A percentile compares a stretch with the other conserved stretches of the same genome.
These are phyloP conservation scores for Nicotiana tomentosiformis DNA, from an alignment of 257 asterid species.

Conservation along the genomic window DNA sequence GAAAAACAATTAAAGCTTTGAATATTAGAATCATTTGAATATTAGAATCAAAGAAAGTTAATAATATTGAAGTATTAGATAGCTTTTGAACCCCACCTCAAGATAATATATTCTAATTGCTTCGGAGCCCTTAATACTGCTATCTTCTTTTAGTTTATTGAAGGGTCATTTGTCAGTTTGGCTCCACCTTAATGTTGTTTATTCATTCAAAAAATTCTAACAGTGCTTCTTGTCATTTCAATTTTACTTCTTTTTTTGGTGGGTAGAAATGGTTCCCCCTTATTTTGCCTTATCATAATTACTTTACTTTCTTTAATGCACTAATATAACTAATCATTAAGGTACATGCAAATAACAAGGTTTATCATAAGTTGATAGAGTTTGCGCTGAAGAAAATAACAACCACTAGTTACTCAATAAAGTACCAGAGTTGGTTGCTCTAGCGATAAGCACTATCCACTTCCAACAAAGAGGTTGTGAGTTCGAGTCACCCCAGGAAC, in stretches of 20 bases:
- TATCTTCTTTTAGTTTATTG: constrained; percentile 24
- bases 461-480: too few species aligned
- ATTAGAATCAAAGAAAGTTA: constrained; percentile 10
- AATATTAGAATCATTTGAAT: constrained; percentile 8
- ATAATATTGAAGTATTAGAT: not conserved
- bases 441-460: too few species aligned
- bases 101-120: constrained; percentile 27
- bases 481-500: too few species aligned
- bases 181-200: constrained; percentile 36
- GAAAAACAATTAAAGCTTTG: not conserved
- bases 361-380: not conserved
- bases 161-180: constrained; percentile 42
- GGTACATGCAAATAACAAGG: not conserved
- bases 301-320: not conserved
- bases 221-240: not conserved
- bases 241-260: not conserved
- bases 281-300: not conserved
- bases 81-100: constrained; percentile 16
- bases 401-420: constrained; percentile 1
- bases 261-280: not conserved
- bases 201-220: constrained; percentile 1
- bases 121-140: constrained; percentile 18
- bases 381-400: not conserved
- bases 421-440: too few species aligned
- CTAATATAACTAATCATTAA: not conserved